Evolutionary conservation across 164 flowering plant genomes (phyloP).

Genomic region (Kalanchoe fedtschenkoi): DNA sequence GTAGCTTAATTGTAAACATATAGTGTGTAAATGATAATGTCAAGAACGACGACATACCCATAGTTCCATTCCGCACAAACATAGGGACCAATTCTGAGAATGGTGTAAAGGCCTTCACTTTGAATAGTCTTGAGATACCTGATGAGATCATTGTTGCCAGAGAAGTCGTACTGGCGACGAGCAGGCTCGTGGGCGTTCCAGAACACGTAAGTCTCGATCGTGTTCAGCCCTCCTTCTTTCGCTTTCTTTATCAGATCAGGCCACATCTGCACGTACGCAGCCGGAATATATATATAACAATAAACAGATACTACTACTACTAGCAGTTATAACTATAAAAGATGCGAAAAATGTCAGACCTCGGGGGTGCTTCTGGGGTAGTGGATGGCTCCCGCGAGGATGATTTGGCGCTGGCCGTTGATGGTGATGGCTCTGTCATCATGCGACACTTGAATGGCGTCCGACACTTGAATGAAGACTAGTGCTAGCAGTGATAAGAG

Average conservation of each 20-base stretch:
- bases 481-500: too few species aligned
- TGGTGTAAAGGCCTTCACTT: constrained; percentile 42
- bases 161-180: constrained; percentile 51
- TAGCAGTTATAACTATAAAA: too few species aligned
- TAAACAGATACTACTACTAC: too few species aligned
- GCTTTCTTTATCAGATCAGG: constrained; percentile 37
- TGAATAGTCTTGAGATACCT: constrained; percentile 50
- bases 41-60: constrained; percentile 26
- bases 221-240: constrained; percentile 47
- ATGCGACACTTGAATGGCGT: constrained; percentile 14
- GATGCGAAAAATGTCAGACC: too few species aligned
- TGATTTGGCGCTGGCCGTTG: constrained; percentile 18
- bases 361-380: constrained; percentile 32
- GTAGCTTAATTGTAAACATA: too few species aligned
- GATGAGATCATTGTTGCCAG: constrained; percentile 40
- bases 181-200: constrained; percentile 51
- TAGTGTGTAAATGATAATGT: not conserved
- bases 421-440: constrained; percentile 31
- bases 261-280: constrained; percentile 34
- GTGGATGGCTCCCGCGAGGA: constrained; percentile 29
- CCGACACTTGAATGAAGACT: too few species aligned
- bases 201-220: constrained; percentile 46
- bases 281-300: not conserved
- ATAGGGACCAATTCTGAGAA: constrained; percentile 68
- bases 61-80: constrained; percentile 81